Percentiles rank a stretch among this genome's conserved stretches.
Evolutionary conservation across 345 rosid genomes (phyloP).

Genomic region (Pugionium cornutum): DNA sequence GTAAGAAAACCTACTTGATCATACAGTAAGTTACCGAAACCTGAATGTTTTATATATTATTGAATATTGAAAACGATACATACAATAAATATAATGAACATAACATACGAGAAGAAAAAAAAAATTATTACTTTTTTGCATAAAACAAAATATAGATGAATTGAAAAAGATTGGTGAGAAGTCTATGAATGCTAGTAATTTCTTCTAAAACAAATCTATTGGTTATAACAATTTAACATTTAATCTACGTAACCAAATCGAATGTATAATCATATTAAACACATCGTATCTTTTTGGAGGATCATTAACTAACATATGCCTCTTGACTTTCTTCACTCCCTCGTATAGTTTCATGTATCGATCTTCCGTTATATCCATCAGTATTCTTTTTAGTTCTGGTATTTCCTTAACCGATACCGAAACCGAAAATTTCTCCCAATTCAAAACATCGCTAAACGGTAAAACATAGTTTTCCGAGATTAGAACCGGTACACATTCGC

Average conservation of each 20-base stretch:
- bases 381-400: conserved; percentile 51
- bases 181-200: no score
- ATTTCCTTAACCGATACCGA: conserved; percentile 53
- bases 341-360: conserved; percentile 47
- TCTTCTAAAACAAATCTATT: not conserved
- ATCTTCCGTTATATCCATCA: conserved; percentile 48
- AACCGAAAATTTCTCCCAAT: conserved; percentile 63
- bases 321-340: conserved; percentile 52
- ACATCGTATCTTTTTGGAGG: conserved; percentile 72
- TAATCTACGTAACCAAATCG: conserved; percentile 73
- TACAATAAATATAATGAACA: no score
- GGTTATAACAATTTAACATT: conserved; percentile 40
- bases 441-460: conserved; percentile 72
- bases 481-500: conserved; percentile 69
- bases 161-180: no score
- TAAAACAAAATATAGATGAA: no score
- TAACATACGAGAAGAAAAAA: no score
- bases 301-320: conserved; percentile 60
- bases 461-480: conserved; percentile 58
- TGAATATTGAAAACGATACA: no score
- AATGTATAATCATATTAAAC: conserved; percentile 70
- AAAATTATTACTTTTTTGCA: no score
- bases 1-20: not conserved
- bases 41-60: no score
- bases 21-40: not conserved